phyloP scores from a whole-genome alignment of 2,329 filamentous ascomycete genomes.

The Ramichloridium luteum region DNA sequence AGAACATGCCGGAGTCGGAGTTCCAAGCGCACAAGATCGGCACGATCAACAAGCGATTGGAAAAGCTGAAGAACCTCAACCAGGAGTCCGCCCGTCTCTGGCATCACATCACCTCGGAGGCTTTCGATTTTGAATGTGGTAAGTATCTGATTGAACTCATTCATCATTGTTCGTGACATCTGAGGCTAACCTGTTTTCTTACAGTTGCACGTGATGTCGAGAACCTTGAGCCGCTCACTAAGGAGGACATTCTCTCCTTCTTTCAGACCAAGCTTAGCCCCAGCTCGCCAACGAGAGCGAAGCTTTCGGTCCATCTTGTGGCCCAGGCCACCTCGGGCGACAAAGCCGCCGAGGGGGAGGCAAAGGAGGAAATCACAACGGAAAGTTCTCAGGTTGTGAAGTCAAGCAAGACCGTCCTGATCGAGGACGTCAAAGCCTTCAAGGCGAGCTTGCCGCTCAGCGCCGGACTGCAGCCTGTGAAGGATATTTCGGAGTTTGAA shows the following conservation, averaged over 20 bases:
- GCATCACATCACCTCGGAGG: conserved; percentile 73
- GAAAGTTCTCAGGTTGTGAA: conserved; percentile 18
- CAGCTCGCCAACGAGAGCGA: conserved; percentile 59
- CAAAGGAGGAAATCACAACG: background rate
- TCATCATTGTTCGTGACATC: conserved; percentile 1
- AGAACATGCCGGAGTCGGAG: conserved; percentile 65
- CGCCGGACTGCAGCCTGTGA: conserved; percentile 58
- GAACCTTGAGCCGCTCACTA: conserved; percentile 60
- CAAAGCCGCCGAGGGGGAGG: conserved; percentile 20
- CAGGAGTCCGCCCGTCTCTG: conserved; percentile 76
- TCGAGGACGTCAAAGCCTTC: conserved; percentile 68
- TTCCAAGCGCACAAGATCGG: conserved; percentile 89
- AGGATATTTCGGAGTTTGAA: conserved; percentile 72
- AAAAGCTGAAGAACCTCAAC: conserved; percentile 84
- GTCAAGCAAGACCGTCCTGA: conserved; percentile 44
- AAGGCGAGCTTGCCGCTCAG: conserved; percentile 65
- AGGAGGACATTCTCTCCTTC: conserved; percentile 68
- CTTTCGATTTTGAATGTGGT: conserved; percentile 83
- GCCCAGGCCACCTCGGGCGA: conserved; percentile 48
- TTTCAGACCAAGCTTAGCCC: conserved; percentile 66
- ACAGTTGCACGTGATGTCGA: conserved; percentile 64
- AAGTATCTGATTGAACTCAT: conserved; percentile 26
- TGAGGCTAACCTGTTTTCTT: conserved; percentile 5
- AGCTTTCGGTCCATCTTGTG: conserved; percentile 69
- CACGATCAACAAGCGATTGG: conserved; percentile 71